These are phyloP conservation scores for Xylariales sp. DNA, from an alignment of 2,329 filamentous ascomycete species.

Conservation along the genomic window DNA sequence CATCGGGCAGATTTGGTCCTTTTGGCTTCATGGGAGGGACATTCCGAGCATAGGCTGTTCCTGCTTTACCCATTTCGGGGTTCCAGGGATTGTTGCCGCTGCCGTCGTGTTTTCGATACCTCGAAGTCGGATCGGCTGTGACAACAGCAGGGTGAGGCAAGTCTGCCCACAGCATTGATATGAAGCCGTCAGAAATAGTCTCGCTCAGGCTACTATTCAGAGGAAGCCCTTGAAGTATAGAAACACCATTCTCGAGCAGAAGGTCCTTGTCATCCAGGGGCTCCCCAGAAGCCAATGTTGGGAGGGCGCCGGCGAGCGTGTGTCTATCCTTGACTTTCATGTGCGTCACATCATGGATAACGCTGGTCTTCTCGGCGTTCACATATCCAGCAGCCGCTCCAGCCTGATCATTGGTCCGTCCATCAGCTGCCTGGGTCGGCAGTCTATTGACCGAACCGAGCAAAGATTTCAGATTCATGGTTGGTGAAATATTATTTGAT, in stretches of 20 bases:
- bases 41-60: constrained; percentile 38
- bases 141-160: constrained; percentile 46
- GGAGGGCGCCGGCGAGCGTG: constrained; percentile 34
- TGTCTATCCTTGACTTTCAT: constrained; percentile 32
- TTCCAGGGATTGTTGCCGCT: constrained; percentile 42
- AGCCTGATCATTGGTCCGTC: constrained; percentile 34
- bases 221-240: constrained; percentile 47
- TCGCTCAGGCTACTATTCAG: constrained; percentile 42
- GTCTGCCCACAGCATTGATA: constrained; percentile 48
- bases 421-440: constrained; percentile 42
- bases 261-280: constrained; percentile 42
- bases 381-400: constrained; percentile 16
- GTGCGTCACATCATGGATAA: constrained; percentile 34
- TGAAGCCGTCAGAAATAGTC: constrained; percentile 45
- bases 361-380: constrained; percentile 31
- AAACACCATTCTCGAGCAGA: constrained; percentile 45
- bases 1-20: constrained; percentile 43
- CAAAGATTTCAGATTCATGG: constrained; percentile 23
- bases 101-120: constrained; percentile 40
- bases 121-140: constrained; percentile 37
- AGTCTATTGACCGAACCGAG: constrained; percentile 41
- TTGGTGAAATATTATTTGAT: too few species aligned
- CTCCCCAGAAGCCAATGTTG: constrained; percentile 37
- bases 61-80: constrained; percentile 49
- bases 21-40: constrained; percentile 42